Evolutionary conservation across 73 alveolate genomes (phyloP).

Genomic region (Diophrys sp.): DNA sequence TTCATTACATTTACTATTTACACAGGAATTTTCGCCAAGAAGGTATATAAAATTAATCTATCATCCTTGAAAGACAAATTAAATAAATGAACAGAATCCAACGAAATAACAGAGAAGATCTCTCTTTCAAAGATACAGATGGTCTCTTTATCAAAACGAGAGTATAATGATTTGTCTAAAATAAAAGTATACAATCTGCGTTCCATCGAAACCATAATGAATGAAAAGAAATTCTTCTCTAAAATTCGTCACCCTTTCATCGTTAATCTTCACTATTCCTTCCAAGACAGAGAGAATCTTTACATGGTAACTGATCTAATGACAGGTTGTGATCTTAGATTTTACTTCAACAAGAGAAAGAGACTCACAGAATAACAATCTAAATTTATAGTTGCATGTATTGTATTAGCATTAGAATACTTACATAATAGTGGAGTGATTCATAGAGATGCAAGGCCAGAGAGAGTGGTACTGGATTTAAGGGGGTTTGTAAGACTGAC

Average conservation of each 20-base stretch:
- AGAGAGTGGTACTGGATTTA: background rate
- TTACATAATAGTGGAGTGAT: background rate
- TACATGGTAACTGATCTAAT: slow-evolving; percentile 27
- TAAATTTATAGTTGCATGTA: slow-evolving; percentile 15
- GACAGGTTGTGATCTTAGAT: slow-evolving; percentile 31
- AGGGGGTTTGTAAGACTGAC: slow-evolving; percentile 71
- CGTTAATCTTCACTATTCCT: slow-evolving; percentile 33
- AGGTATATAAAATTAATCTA: too few relatives aligned
- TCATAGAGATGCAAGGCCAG: slow-evolving; percentile 17
- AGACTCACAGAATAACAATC: background rate
- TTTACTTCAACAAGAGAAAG: slow-evolving; percentile 9
- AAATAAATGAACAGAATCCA: too few relatives aligned
- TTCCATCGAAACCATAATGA: background rate
- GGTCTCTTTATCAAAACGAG: too few relatives aligned
- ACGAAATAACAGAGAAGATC: background rate
- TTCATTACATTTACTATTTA: too few relatives aligned
- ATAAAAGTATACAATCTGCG: background rate
- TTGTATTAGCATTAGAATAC: slow-evolving; percentile 13
- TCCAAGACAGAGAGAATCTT: slow-evolving; percentile 29
- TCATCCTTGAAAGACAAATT: too few relatives aligned
- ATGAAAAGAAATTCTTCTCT: slow-evolving; percentile 2
- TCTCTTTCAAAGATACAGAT: background rate
- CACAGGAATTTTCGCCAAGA: too few relatives aligned
- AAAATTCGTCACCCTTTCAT: slow-evolving; percentile 24
- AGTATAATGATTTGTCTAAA: too few relatives aligned